A percentile compares a stretch with the other conserved stretches of the same genome.
These are phyloP conservation scores for Kickxella alabastrina DNA, from an alignment of 192 early-diverging fungal species.

Conservation along the genomic window DNA sequence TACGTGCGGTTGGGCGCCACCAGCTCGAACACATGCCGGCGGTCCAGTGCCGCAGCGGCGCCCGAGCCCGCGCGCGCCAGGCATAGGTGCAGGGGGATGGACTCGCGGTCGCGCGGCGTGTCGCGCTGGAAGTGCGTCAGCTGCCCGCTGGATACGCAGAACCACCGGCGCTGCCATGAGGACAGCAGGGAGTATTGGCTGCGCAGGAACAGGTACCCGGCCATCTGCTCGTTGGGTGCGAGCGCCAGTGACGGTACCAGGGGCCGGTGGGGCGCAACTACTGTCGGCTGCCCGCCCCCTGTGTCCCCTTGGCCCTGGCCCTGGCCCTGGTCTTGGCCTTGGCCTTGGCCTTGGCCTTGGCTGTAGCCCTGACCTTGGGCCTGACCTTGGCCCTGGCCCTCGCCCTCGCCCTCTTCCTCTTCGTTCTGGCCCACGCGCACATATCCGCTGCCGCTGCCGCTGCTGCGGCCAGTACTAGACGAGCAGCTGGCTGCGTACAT, in stretches of 20 bases:
- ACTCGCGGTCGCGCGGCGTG: slow-evolving; percentile 55
- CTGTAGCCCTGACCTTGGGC: too few relatives aligned
- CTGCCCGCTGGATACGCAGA: slow-evolving; percentile 61
- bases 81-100: slow-evolving; percentile 70
- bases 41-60: slow-evolving; percentile 55
- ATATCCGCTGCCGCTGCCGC: slow-evolving; percentile 24
- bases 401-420: slow-evolving; percentile 26
- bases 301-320: too few relatives aligned
- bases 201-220: slow-evolving; percentile 78
- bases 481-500: too few relatives aligned
- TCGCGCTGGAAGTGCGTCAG: slow-evolving; percentile 55
- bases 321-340: too few relatives aligned
- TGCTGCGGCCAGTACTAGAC: too few relatives aligned
- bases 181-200: slow-evolving; percentile 69
- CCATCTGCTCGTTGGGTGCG: slow-evolving; percentile 55
- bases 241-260: slow-evolving; percentile 45
- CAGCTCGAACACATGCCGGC: slow-evolving; percentile 77
- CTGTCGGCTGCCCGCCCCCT: too few relatives aligned
- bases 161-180: slow-evolving; percentile 77
- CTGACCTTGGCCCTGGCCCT: slow-evolving; percentile 18
- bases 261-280: too few relatives aligned
- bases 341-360: too few relatives aligned
- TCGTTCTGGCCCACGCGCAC: slow-evolving; percentile 46
- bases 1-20: slow-evolving; percentile 74
- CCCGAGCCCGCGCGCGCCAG: slow-evolving; percentile 58